These are phyloP conservation scores for Colletotrichum graminicola DNA, from an alignment of 2,329 filamentous ascomycete species.

Conservation along the genomic window DNA sequence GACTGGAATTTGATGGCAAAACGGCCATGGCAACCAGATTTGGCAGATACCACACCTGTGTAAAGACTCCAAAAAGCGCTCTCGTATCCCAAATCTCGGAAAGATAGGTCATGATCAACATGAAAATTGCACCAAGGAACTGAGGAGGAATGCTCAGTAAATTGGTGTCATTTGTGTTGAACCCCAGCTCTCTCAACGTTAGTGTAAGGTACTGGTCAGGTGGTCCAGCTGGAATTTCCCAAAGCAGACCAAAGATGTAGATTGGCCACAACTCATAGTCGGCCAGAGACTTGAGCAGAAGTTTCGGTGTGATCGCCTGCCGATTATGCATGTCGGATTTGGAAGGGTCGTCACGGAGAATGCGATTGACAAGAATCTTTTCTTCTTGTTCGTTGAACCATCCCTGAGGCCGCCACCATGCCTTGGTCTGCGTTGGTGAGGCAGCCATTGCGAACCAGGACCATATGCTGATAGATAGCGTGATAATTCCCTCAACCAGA, in stretches of 20 bases:
- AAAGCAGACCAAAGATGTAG: constrained; percentile 62
- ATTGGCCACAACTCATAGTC: constrained; percentile 70
- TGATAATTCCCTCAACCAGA: constrained; percentile 42
- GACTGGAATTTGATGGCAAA: constrained; percentile 46
- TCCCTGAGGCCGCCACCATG: constrained; percentile 62
- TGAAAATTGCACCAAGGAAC: constrained; percentile 39
- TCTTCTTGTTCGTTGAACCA: constrained; percentile 71
- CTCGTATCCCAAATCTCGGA: constrained; percentile 50
- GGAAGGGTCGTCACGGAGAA: constrained; percentile 66
- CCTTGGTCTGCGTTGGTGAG: constrained; percentile 55
- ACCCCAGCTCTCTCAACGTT: constrained; percentile 45
- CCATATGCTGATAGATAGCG: constrained; percentile 46
- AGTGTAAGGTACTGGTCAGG: constrained; percentile 47
- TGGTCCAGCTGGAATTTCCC: constrained; percentile 48
- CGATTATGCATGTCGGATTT: constrained; percentile 69
- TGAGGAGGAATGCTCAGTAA: constrained; percentile 42
- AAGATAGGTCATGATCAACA: constrained; percentile 48
- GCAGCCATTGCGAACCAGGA: constrained; percentile 50
- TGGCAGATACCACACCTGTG: constrained; percentile 52
- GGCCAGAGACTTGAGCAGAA: constrained; percentile 60
- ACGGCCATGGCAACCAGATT: constrained; percentile 50
- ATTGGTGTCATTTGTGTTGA: constrained; percentile 63
- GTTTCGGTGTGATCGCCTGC: constrained; percentile 60
- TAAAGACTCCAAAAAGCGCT: constrained; percentile 48
- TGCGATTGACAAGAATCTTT: constrained; percentile 68